Conservation (phyloP, 345 rosid species). For the Hibiscus mutabilis region DNA sequence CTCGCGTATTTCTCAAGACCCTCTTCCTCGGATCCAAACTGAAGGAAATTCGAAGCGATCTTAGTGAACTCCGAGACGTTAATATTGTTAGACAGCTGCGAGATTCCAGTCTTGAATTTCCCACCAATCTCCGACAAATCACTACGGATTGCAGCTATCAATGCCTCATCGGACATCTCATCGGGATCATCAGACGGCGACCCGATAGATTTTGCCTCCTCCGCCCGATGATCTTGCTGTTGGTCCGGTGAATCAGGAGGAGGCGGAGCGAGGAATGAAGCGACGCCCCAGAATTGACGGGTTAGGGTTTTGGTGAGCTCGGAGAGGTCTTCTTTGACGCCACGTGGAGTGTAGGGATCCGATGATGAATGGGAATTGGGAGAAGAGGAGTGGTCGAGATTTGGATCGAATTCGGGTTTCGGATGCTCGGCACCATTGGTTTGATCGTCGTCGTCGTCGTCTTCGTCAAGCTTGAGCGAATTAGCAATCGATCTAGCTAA, state of each 20-base stretch:
- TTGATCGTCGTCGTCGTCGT: slow-evolving; percentile 13
- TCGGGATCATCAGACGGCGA: slow-evolving; percentile 18
- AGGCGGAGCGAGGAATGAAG: slow-evolving; percentile 87
- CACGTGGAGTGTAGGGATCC: slow-evolving; percentile 38
- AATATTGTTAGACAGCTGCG: slow-evolving; percentile 51
- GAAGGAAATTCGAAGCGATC: slow-evolving; percentile 57
- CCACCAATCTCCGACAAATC: slow-evolving; percentile 71
- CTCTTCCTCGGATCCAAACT: slow-evolving; percentile 51
- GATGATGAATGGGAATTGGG: slow-evolving; percentile 19
- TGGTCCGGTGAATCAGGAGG: slow-evolving; percentile 24
- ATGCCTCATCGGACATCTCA: slow-evolving; percentile 28
- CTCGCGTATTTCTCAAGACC: slow-evolving; percentile 33
- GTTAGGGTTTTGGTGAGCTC: slow-evolving; percentile 73
- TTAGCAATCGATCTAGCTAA: slow-evolving; percentile 61
- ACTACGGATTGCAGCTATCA: slow-evolving; percentile 51
- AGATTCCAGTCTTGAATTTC: slow-evolving; percentile 57
- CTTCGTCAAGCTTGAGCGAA: slow-evolving; percentile 53
- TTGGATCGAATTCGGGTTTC: slow-evolving; percentile 14
- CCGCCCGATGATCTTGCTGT: neutral
- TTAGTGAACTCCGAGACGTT: slow-evolving; percentile 61
- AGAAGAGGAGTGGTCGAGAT: slow-evolving; percentile 6
- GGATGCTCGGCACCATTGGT: slow-evolving; percentile 7
- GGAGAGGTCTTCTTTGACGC: slow-evolving; percentile 80
- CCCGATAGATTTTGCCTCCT: slow-evolving; percentile 9
- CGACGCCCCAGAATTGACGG: slow-evolving; percentile 88